Conservation (phyloP, 495 filamentous ascomycete species). For the Neurospora cerealis region DNA sequence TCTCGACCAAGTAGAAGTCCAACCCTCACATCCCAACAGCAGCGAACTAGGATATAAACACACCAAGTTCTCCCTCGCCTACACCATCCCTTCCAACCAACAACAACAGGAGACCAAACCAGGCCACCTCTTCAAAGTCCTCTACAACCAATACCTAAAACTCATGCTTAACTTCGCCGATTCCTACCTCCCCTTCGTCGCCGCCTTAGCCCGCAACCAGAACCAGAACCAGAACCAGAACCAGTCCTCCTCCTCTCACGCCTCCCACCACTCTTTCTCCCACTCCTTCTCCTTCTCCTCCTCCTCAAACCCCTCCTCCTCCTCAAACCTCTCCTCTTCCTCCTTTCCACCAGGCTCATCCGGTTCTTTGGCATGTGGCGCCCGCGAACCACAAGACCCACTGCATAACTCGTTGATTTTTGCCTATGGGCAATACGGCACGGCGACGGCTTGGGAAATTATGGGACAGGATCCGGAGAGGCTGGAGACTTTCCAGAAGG, state of each 20-base stretch:
- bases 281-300: neutral
- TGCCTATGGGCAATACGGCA: constrained; percentile 7
- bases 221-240: neutral
- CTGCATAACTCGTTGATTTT: constrained; percentile 9
- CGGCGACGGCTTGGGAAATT: constrained; percentile 8
- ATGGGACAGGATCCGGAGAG: constrained; percentile 12
- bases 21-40: neutral
- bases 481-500: constrained; percentile 10
- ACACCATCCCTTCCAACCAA: constrained; percentile 2
- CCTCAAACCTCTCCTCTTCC: neutral
- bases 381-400: constrained; percentile 8
- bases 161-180: constrained; percentile 12
- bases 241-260: neutral
- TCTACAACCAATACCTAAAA: constrained; percentile 15
- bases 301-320: no score
- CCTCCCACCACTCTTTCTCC: neutral
- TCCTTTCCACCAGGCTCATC: neutral
- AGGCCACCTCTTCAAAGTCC: constrained; percentile 12
- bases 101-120: neutral
- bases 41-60: constrained; percentile 1
- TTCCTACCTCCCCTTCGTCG: constrained; percentile 5
- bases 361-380: neutral
- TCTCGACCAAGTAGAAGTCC: constrained; percentile 10
- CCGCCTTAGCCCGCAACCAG: neutral
- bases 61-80: constrained; percentile 13